A percentile compares a stretch with the other conserved stretches of the same genome.
Conservation (phyloP, 192 early-diverging fungal species). For the Lobulomyces angularis region DNA sequence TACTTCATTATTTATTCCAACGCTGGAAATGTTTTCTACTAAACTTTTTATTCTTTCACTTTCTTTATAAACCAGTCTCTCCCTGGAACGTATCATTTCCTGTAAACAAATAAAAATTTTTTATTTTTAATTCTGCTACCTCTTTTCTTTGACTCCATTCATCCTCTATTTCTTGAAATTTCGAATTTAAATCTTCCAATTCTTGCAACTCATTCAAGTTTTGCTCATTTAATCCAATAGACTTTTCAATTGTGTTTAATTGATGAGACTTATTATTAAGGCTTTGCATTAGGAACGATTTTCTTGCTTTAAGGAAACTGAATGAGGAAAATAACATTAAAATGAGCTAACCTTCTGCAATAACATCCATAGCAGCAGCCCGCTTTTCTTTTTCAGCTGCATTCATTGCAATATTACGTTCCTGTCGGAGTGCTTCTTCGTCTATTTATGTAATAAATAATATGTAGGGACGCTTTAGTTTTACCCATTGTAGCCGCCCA, state of each 20-base stretch:
- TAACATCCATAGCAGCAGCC: constrained; percentile 16
- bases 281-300: constrained; percentile 16
- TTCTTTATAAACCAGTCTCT: no score
- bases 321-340: constrained; percentile 1
- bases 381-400: constrained; percentile 28
- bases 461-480: neutral
- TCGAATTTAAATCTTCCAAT: constrained; percentile 2
- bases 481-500: constrained; percentile 31
- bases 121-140: no score
- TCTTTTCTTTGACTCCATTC: constrained; percentile 26
- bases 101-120: no score
- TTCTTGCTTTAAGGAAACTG: constrained; percentile 11
- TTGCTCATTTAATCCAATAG: constrained; percentile 16
- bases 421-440: constrained; percentile 14
- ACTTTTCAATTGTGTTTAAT: constrained; percentile 7
- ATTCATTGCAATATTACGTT: constrained; percentile 15
- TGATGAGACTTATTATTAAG: constrained; percentile 5
- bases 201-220: constrained; percentile 5
- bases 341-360: constrained; percentile 22
- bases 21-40: no score
- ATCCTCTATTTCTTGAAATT: constrained; percentile 24
- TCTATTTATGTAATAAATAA: constrained; percentile 2
- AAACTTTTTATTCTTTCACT: no score
- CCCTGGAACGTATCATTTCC: no score
- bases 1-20: no score